Evolutionary conservation across 169 alveolate genomes (phyloP).

Genomic region (Cryptosporidium viatorum): DNA sequence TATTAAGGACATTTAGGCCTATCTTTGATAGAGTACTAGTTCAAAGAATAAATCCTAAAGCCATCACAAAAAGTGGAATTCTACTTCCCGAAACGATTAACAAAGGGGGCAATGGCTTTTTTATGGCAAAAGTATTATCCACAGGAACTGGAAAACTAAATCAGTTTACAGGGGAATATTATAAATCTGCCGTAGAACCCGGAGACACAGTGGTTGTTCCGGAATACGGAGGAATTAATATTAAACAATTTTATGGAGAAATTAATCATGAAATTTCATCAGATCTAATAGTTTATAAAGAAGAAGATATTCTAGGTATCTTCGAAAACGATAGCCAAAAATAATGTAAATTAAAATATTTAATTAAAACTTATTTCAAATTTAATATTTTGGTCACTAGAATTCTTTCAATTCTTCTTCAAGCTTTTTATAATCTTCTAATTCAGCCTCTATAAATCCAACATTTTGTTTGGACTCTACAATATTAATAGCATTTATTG

Average conservation of each 20-base stretch:
- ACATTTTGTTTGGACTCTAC: not conserved
- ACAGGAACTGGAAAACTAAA: slow-evolving; percentile 45
- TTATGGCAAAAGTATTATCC: slow-evolving; percentile 37
- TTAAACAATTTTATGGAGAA: slow-evolving; percentile 7
- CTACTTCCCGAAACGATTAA: slow-evolving; percentile 15
- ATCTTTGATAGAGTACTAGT: slow-evolving; percentile 59
- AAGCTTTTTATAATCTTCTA: slow-evolving; percentile 25
- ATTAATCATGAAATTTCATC: not conserved
- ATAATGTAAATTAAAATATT: not conserved
- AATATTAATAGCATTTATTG: not conserved
- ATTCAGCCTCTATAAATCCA: not conserved
- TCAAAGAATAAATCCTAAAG: slow-evolving; percentile 35
- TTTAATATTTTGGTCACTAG: not conserved
- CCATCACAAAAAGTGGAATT: slow-evolving; percentile 52
- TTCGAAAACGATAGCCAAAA: slow-evolving; percentile 5
- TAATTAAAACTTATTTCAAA: not conserved
- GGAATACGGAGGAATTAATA: slow-evolving; percentile 32
- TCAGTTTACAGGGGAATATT: slow-evolving; percentile 33
- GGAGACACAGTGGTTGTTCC: slow-evolving; percentile 64
- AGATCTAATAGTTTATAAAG: slow-evolving; percentile 41
- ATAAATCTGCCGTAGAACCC: slow-evolving; percentile 23
- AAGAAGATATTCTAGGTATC: slow-evolving; percentile 46
- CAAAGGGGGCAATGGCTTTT: not conserved
- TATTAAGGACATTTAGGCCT: slow-evolving; percentile 35
- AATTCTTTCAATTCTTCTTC: slow-evolving; percentile 22